Evolutionary conservation across 2,329 filamentous ascomycete genomes (phyloP).

Genomic region (Colletotrichum magnum): DNA sequence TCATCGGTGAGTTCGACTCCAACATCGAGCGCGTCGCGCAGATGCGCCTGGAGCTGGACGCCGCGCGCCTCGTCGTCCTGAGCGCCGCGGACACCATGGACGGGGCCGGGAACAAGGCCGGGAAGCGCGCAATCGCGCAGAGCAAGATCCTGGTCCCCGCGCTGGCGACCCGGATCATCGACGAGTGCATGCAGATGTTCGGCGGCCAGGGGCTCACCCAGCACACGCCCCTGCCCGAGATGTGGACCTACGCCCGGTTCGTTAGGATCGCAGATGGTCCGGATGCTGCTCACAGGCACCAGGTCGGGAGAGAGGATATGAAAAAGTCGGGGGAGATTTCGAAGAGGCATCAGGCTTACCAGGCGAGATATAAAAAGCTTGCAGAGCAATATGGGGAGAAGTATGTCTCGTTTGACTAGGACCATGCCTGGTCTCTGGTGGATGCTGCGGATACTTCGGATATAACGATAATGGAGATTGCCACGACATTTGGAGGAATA

Average conservation of each 20-base stretch:
- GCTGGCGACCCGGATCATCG: constrained; percentile 88
- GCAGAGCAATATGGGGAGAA: constrained; percentile 69
- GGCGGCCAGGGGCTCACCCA: constrained; percentile 93
- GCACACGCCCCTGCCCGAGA: constrained; percentile 91
- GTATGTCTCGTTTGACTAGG: constrained; percentile 46
- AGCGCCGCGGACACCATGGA: constrained; percentile 98
- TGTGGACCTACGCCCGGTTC: constrained; percentile 88
- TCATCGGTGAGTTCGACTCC: constrained; percentile 88
- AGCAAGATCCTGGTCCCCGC: constrained; percentile 93
- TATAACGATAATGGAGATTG: no score
- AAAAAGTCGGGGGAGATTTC: constrained; percentile 74
- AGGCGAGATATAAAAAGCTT: constrained; percentile 74
- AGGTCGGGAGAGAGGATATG: constrained; percentile 86
- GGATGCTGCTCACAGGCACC: constrained; percentile 92
- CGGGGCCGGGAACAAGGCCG: constrained; percentile 86
- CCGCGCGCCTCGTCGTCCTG: constrained; percentile 88
- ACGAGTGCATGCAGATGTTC: constrained; percentile 93
- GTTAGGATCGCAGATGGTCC: constrained; percentile 92
- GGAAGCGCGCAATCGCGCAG: constrained; percentile 94
- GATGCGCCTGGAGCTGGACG: constrained; percentile 93
- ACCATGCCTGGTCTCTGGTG: no score
- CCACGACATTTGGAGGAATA: not conserved
- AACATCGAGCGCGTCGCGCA: constrained; percentile 95
- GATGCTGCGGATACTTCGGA: not conserved
- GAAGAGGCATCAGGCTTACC: constrained; percentile 74